Percentiles rank a stretch among this genome's conserved stretches.
Evolutionary conservation across 192 early-diverging fungal genomes (phyloP).

Genomic region (Rhizophagus sp.): DNA sequence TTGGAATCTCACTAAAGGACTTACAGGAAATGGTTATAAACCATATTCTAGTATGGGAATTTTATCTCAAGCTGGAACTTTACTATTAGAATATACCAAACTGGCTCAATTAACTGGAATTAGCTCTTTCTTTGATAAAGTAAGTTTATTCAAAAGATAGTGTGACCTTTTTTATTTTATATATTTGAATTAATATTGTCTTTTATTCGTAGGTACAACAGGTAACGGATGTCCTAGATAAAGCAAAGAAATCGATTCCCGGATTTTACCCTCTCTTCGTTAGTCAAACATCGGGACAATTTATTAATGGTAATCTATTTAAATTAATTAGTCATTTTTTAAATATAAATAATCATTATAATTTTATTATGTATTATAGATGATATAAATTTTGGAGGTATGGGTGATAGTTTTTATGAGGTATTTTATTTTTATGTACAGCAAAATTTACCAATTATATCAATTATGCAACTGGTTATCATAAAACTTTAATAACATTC

Average conservation of each 20-base stretch:
- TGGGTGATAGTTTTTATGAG: constrained; percentile 64
- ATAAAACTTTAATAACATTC: not conserved
- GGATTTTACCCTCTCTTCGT: constrained; percentile 65
- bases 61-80: constrained; percentile 72
- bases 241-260: constrained; percentile 38
- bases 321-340: too few species aligned
- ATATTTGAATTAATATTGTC: not conserved
- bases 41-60: constrained; percentile 19
- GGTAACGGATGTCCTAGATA: constrained; percentile 55
- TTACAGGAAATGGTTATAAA: not conserved
- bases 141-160: constrained; percentile 30
- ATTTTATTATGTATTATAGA: constrained; percentile 8
- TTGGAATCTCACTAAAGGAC: constrained; percentile 50
- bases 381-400: constrained; percentile 46
- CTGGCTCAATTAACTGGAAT: constrained; percentile 78
- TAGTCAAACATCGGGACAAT: constrained; percentile 37
- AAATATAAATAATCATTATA: too few species aligned
- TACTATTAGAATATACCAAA: constrained; percentile 84
- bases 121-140: constrained; percentile 60
- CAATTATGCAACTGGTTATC: not conserved
- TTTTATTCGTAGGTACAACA: constrained; percentile 49
- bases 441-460: not conserved
- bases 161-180: not conserved
- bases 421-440: constrained; percentile 30
- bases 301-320: constrained; percentile 16